Evolutionary conservation across 2,329 filamentous ascomycete species (phyloP).

Genomic region (Septoria linicola): DNA sequence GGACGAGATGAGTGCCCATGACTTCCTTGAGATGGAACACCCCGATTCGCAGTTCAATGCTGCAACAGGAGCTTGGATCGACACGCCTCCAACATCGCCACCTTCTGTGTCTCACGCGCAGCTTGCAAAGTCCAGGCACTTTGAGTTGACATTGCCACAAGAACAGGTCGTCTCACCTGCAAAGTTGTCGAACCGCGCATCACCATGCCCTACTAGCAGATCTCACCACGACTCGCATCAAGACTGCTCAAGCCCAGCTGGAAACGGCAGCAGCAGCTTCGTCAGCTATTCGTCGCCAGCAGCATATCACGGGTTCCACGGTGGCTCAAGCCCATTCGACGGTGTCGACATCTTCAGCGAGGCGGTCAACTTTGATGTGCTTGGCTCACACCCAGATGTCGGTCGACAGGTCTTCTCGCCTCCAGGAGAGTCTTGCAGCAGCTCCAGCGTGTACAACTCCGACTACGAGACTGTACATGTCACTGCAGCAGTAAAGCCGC

Average conservation of each 20-base stretch:
- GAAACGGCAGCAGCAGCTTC: constrained; percentile 16
- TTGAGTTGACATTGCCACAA: constrained; percentile 28
- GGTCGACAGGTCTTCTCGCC: constrained; percentile 31
- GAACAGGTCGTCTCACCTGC: constrained; percentile 30
- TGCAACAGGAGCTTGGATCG: constrained; percentile 30
- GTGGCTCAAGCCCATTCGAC: constrained; percentile 26
- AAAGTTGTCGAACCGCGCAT: constrained; percentile 27
- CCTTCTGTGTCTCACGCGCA: constrained; percentile 19
- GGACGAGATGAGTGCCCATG: constrained; percentile 32
- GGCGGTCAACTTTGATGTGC: constrained; percentile 26
- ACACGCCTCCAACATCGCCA: constrained; percentile 37
- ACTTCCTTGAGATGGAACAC: constrained; percentile 33
- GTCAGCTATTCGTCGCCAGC: constrained; percentile 23
- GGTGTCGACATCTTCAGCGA: constrained; percentile 27
- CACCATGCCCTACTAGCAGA: constrained; percentile 21
- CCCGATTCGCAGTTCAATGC: constrained; percentile 28
- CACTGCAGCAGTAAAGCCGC: constrained; percentile 23
- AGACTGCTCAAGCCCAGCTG: constrained; percentile 23
- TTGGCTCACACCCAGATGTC: constrained; percentile 29
- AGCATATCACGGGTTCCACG: constrained; percentile 21
- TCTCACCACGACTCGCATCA: constrained; percentile 7
- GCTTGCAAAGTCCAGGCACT: constrained; percentile 20
- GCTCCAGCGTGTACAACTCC: constrained; percentile 33
- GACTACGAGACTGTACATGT: constrained; percentile 29
- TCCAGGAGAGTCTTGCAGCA: constrained; percentile 32